Evolutionary conservation across 768 basidiomycete species (phyloP).

Genomic region (Boletus rubroflammeus): DNA sequence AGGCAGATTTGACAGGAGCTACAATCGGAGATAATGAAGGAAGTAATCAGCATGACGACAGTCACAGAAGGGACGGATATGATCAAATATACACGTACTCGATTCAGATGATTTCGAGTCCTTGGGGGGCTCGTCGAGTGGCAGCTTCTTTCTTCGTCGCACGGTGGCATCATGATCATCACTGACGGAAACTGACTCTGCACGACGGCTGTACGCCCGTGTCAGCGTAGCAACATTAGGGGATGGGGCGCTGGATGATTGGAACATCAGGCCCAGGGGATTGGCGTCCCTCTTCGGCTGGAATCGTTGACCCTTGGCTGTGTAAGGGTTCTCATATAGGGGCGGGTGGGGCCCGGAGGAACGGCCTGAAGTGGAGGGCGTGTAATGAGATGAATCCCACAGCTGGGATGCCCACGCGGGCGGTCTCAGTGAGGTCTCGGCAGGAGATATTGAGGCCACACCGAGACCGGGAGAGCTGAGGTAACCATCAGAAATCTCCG

Average conservation of each 20-base stretch:
- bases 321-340: conserved; percentile 39
- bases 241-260: conserved; percentile 69
- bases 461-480: conserved; percentile 40
- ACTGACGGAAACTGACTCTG: conserved; percentile 57
- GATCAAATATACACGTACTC: conserved; percentile 40
- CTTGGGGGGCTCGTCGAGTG: conserved; percentile 29
- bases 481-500: conserved; percentile 49
- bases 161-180: conserved; percentile 75
- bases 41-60: conserved; percentile 29
- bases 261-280: conserved; percentile 56
- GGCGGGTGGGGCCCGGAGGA: conserved; percentile 48
- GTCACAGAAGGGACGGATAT: conserved; percentile 28
- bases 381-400: conserved; percentile 51
- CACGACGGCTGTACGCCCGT: conserved; percentile 61
- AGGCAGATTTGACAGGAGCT: conserved; percentile 70
- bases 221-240: conserved; percentile 46
- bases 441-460: conserved; percentile 56
- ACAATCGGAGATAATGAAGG: conserved; percentile 29
- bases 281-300: conserved; percentile 39
- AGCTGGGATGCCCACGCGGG: conserved; percentile 68
- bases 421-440: conserved; percentile 54
- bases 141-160: conserved; percentile 49
- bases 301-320: conserved; percentile 38
- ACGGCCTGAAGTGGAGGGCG: conserved; percentile 39
- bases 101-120: conserved; percentile 45